Base-by-base conservation (phyloP, 148 eudicot genomes). In the Salicornia ramosissima region DNA sequence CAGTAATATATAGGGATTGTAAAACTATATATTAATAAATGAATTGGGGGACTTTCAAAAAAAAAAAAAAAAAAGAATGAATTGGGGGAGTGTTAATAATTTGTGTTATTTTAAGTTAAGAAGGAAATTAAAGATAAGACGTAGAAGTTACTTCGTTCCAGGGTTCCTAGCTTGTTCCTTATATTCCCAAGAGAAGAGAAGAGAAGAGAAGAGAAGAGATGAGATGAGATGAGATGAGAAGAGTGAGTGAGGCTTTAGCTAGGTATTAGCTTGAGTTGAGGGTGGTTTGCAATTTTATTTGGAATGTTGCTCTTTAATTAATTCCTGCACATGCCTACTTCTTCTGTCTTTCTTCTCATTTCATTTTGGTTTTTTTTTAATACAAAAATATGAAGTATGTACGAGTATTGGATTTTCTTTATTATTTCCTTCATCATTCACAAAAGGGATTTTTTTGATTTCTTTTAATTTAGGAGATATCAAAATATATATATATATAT, bases 301-400 rank as follows among this genome's bases (percentile, higher is more conserved):
- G 75, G 69, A 77, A 67, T 77, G 72, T 71, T 77, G 91, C 87
- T 74, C 81, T 87, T 87, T 71, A 87, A 78, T 83, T 73, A n/a
- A n/a, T n/a, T 70, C 25, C 54, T 22, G 78, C 88, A 87, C 88
- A 85, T 87, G 88, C 77, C 68, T 75, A 81, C 77, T 70, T 74
- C 79, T 70, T 67, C 54, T 79, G 82, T 76, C 80, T 79, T 64
- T 74, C 16, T 43, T 40, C n/a, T n/a, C n/a, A n/a, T n/a, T n/a
- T n/a, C n/a, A n/a, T n/a, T n/a, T n/a, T n/a, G n/a, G n/a, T n/a
- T n/a, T n/a, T n/a, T n/a, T n/a, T n/a, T n/a, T n/a, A n/a, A n/a
- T n/a, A n/a, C n/a, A n/a, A n/a, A n/a, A n/a, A n/a, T n/a, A n/a
- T n/a, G n/a, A n/a, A n/a, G n/a, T n/a, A n/a, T n/a, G n/a, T n/a